phyloP scores from a whole-genome alignment of 305 asterid genomes.

The Fraxinus baroniana region DNA sequence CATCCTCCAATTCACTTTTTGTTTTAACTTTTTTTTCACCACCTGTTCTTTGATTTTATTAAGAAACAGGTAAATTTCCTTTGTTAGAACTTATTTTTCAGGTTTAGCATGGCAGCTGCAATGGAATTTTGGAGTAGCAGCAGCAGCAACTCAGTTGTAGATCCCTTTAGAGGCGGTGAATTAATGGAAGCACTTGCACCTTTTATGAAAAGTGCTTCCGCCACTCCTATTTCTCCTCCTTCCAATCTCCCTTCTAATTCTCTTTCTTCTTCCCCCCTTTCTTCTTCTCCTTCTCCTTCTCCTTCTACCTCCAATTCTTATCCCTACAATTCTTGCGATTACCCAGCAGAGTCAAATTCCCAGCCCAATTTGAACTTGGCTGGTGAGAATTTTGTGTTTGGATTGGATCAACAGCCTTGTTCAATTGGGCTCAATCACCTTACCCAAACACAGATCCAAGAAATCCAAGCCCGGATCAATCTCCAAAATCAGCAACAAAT shows the following conservation, averaged over 20 bases:
- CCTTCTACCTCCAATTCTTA: slow-evolving; percentile 26
- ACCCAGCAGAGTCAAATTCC: slow-evolving; percentile 2
- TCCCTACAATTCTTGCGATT: slow-evolving; percentile 30
- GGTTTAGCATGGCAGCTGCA: slow-evolving; percentile 46
- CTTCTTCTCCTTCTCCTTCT: background rate
- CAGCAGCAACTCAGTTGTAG: slow-evolving; percentile 25
- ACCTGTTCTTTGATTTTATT: slow-evolving; percentile 56
- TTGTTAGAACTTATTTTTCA: background rate
- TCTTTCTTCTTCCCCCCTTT: slow-evolving; percentile 3
- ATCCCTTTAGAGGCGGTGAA: slow-evolving; percentile 55
- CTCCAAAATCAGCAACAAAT: slow-evolving; percentile 31
- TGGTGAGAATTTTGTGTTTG: slow-evolving; percentile 5
- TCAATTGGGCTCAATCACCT: slow-evolving; percentile 44
- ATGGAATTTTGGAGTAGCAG: slow-evolving; percentile 60
- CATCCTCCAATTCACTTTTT: slow-evolving; percentile 9
- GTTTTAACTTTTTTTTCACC: slow-evolving; percentile 6
- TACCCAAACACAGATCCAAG: slow-evolving; percentile 38
- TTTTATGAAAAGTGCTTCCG: slow-evolving; percentile 69
- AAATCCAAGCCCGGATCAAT: slow-evolving; percentile 40
- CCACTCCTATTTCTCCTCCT: slow-evolving; percentile 42
- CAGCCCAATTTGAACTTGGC: slow-evolving; percentile 21
- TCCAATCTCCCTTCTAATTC: slow-evolving; percentile 17
- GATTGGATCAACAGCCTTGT: slow-evolving; percentile 29
- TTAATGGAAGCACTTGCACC: slow-evolving; percentile 83
- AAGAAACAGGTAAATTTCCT: slow-evolving; percentile 47